These are phyloP conservation scores for Penicillium fimorum DNA, from an alignment of 495 filamentous ascomycete species.

Conservation along the genomic window DNA sequence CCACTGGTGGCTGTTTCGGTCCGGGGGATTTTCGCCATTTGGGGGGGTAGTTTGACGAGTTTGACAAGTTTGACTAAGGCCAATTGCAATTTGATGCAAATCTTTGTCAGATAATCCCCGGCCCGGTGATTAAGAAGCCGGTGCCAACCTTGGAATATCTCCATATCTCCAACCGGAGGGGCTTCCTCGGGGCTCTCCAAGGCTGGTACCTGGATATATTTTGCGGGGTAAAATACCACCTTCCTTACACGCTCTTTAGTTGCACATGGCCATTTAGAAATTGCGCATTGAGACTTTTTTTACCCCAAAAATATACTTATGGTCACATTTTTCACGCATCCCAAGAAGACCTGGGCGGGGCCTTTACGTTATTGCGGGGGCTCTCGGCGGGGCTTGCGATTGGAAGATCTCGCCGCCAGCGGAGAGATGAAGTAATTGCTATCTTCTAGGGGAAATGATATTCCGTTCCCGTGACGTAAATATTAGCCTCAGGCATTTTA, in stretches of 20 bases:
- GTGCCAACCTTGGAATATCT: neutral
- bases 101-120: constrained; percentile 9
- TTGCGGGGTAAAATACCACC: constrained; percentile 24
- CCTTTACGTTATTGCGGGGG: constrained; percentile 28
- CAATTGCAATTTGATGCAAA: neutral
- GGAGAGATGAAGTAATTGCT: constrained; percentile 22
- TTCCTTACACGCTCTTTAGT: neutral
- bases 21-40: constrained; percentile 30
- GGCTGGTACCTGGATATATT: constrained; percentile 30
- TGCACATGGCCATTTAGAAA: constrained; percentile 1
- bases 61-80: neutral
- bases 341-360: constrained; percentile 16
- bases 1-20: constrained; percentile 13
- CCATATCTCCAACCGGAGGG: constrained; percentile 22
- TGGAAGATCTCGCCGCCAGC: constrained; percentile 28
- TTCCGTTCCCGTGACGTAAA: constrained; percentile 11
- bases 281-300: neutral
- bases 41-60: neutral
- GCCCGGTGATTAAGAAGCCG: constrained; percentile 15
- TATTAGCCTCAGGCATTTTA: constrained; percentile 2
- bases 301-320: constrained; percentile 6
- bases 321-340: constrained; percentile 11
- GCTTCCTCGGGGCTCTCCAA: constrained; percentile 1
- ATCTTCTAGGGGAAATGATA: constrained; percentile 2
- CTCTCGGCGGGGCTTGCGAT: constrained; percentile 25